Evolutionary conservation across 1,284 basidiomycete species (phyloP).

Genomic region (Fistulinella cinereoalba): DNA sequence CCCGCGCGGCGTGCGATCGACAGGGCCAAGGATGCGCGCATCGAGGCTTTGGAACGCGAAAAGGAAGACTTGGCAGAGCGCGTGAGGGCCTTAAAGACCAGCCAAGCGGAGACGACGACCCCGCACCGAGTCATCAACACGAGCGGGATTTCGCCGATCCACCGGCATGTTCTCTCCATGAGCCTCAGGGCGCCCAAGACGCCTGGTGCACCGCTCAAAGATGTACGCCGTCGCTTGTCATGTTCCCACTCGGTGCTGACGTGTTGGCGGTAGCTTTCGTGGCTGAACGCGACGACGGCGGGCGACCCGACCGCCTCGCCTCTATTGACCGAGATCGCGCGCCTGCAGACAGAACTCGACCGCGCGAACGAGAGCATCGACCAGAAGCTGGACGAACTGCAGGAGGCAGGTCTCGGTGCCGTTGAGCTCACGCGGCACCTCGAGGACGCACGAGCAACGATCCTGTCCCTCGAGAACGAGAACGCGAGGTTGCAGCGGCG

Average conservation of each 20-base stretch:
- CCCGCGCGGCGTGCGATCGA: slow-evolving; percentile 74
- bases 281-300: slow-evolving; percentile 57
- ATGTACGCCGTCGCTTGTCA: slow-evolving; percentile 47
- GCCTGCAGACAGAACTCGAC: slow-evolving; percentile 69
- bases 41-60: slow-evolving; percentile 72
- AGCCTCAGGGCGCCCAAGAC: slow-evolving; percentile 68
- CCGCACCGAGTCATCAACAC: slow-evolving; percentile 52
- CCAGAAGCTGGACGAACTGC: slow-evolving; percentile 78
- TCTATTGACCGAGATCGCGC: slow-evolving; percentile 60
- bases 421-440: slow-evolving; percentile 68
- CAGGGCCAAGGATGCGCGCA: slow-evolving; percentile 67
- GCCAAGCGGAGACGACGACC: slow-evolving; percentile 48
- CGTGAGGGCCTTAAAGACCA: slow-evolving; percentile 54
- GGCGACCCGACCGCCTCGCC: slow-evolving; percentile 52
- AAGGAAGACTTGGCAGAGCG: slow-evolving; percentile 71
- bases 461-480: slow-evolving; percentile 62
- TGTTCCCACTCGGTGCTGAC: slow-evolving; percentile 5
- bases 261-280: slow-evolving; percentile 52
- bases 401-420: slow-evolving; percentile 70
- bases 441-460: slow-evolving; percentile 61
- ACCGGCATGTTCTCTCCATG: slow-evolving; percentile 66
- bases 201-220: slow-evolving; percentile 71
- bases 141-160: slow-evolving; percentile 67
- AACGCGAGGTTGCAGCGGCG: slow-evolving; percentile 56
- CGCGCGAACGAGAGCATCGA: slow-evolving; percentile 79